Evolutionary conservation across 345 rosid species (phyloP), one percentile per base, ranked within the genome.

Genomic region (Boechera divaricarpa): DNA sequence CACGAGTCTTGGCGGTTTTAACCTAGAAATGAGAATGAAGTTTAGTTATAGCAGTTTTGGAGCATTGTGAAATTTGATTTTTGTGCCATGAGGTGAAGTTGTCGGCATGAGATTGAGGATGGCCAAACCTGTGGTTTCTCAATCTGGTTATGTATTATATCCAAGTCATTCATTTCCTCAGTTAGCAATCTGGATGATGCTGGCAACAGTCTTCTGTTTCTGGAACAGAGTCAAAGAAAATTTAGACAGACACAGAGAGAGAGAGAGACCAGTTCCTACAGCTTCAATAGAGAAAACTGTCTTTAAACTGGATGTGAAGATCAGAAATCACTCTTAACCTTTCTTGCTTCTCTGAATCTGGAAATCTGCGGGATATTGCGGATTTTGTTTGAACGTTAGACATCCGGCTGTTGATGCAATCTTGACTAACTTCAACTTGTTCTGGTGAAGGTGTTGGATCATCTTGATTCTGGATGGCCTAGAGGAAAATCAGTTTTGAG

Each of bases 151-250:
- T 88, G 89, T 38, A 83, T 83, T 21, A 87, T 47, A 39, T 81
- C 86, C 63, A 83, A 75, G 54, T 78, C 70, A 72, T 74, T 76
- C 77, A 87, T 76, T 66, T 94, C 87, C 80, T 86, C 86, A 11
- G 88, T 67, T 69, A 90, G 69, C 26, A 87, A 77, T 44, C 75
- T 67, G 24, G 94, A 82, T 63, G 92, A 73, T 13, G 83, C 89
- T 64, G 97, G 98, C 82, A 85, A 41, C 28, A 91, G 82, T 70
- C 88, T 90, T 91, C 94, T 90, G 83, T 11, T 62, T 60, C 81
- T 78, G 69, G 28, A 59, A 52, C 28, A 77, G 31, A 8, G 51
- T 8, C 57, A 66, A 67, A 72, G 35, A 78, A 7, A 59, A 52
- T 41, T 58, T 45, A 58, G 74, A 66, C 6, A 56, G 74, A 66